Base-by-base conservation (phyloP, 768 basidiomycete genomes). In the Podaxis carcinomalis region DNA sequence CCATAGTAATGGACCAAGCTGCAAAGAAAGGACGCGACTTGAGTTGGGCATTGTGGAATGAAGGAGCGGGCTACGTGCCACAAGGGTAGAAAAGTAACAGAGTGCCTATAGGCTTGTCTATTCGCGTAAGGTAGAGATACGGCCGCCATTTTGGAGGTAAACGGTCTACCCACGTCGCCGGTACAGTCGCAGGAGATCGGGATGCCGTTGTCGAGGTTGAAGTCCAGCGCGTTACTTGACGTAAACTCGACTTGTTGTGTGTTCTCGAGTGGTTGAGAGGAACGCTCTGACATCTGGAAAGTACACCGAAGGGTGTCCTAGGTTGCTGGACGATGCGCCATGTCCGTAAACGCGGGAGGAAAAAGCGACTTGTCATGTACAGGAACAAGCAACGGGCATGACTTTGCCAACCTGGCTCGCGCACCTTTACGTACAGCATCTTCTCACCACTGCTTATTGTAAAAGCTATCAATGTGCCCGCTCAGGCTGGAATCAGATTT, bases 1-100 rank as follows among this genome's bases (percentile, higher is more conserved):
- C 94, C 92, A 99, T 96, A 5, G 93, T 92, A 68, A 99, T 97
- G 9, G 94, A 93, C 97, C 97, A 99, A 6, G 95, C 97, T 99
- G 65, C 11, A 28, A 21, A n/a, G 35, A 59, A 42, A 55, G 11
- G 16, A 35, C 56, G 39, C 60, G 42, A 57, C 56, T 40, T 56
- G 46, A 51, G 36, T n/a, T 11, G n/a, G 28, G 47, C n/a, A 39
- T 51, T 37, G 39, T 40, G 5, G 46, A 14, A 19, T 13, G 27
- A 59, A 36, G 19, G 51, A 56, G 28, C 46, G 4, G 52, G 84
- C 88, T 67, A 25, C 59, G 5, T 58, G 97, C 96, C 84, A 72
- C 97, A 98, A 1, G 97, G 97, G 76, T 93, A 95, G 71, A 90
- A 96, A 14, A 99, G 79, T 13, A 99, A 74, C 49, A 95, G 76